A percentile compares a stretch with the other conserved stretches of the same genome.
These are phyloP conservation scores for Russula virescens DNA, from an alignment of 768 basidiomycete species.

Conservation along the genomic window DNA sequence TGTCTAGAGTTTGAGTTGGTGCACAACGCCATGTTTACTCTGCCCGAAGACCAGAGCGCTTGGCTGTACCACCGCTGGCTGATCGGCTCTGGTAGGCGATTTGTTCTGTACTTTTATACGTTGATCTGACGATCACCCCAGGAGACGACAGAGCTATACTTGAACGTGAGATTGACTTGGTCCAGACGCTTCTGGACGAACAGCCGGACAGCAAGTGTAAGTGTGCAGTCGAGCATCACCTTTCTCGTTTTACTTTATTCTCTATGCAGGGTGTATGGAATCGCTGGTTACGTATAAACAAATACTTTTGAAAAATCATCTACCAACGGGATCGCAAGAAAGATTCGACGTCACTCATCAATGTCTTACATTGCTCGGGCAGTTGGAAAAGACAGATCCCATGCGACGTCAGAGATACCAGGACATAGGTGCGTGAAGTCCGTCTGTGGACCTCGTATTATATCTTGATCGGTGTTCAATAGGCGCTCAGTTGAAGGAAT, in stretches of 20 bases:
- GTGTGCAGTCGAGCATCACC: constrained; percentile 24
- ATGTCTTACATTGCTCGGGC: constrained; percentile 47
- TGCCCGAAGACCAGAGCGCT: constrained; percentile 92
- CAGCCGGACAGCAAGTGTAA: constrained; percentile 92
- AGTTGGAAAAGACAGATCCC: constrained; percentile 60
- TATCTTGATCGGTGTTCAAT: not conserved
- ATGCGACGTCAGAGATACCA: constrained; percentile 61
- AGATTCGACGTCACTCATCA: constrained; percentile 34
- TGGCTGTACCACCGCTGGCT: constrained; percentile 99
- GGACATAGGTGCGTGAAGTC: constrained; percentile 47
- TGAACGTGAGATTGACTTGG: constrained; percentile 67
- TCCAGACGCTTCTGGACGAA: constrained; percentile 78
- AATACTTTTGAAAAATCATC: constrained; percentile 51
- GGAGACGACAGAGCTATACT: constrained; percentile 57
- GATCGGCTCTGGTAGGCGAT: constrained; percentile 61
- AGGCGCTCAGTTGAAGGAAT: constrained; percentile 6
- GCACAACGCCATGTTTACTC: constrained; percentile 91
- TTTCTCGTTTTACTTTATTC: not conserved
- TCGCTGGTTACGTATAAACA: constrained; percentile 80
- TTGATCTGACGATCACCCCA: constrained; percentile 26
- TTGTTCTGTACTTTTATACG: not conserved
- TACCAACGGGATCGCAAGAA: constrained; percentile 32
- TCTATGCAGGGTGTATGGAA: constrained; percentile 84
- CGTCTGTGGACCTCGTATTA: not conserved
- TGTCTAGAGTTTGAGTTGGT: constrained; percentile 84